Evolutionary conservation across 306 rosid species (phyloP).

Genomic region (Calophaca sinica): DNA sequence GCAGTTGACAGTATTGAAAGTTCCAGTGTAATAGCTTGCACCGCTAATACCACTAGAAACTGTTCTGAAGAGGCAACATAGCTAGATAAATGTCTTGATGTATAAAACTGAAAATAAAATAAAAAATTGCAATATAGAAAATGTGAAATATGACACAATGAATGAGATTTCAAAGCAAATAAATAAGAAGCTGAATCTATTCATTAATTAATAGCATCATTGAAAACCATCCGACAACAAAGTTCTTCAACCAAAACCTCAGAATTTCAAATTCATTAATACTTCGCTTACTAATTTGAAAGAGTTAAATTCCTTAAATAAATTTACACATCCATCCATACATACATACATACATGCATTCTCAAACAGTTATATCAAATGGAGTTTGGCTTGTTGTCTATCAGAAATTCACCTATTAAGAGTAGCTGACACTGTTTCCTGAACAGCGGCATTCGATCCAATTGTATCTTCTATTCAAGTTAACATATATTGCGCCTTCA

Average conservation of each 20-base stretch:
- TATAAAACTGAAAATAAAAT: slow-evolving; percentile 12
- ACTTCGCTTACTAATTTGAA: no score
- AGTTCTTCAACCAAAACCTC: background rate
- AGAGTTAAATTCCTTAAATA: no score
- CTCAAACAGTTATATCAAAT: no score
- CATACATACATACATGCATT: no score
- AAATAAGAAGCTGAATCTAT: background rate
- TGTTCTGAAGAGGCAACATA: slow-evolving; percentile 79
- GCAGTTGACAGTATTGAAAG: slow-evolving; percentile 90
- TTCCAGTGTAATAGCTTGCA: slow-evolving; percentile 95
- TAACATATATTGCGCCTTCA: slow-evolving; percentile 91
- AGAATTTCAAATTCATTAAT: background rate
- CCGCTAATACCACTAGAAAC: slow-evolving; percentile 99
- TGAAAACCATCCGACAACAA: background rate
- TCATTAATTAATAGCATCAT: background rate
- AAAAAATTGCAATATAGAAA: background rate
- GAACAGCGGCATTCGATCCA: slow-evolving; percentile 99
- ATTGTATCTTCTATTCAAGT: slow-evolving; percentile 87
- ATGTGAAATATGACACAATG: slow-evolving; percentile 4
- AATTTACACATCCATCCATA: no score
- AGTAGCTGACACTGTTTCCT: slow-evolving; percentile 98
- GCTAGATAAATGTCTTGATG: slow-evolving; percentile 52
- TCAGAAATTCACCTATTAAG: slow-evolving; percentile 85
- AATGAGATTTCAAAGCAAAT: slow-evolving; percentile 20
- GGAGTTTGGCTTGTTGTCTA: no score